A percentile compares a stretch with the other conserved stretches of the same genome.
Conservation (phyloP, 768 basidiomycete species). For the Plicaturopsis crispa region DNA sequence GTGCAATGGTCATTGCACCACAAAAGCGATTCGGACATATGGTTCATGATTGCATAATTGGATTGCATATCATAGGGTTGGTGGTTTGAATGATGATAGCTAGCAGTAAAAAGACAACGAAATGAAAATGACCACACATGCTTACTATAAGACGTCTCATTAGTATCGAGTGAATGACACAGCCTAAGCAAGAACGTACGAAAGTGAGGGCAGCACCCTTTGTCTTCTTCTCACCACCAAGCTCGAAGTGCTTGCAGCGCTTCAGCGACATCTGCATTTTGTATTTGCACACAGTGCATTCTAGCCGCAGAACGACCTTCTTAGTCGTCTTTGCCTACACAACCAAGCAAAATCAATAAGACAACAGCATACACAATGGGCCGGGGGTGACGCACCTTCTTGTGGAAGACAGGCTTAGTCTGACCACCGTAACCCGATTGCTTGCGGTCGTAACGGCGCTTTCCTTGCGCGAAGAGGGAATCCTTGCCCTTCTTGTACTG, state of each 20-base stretch:
- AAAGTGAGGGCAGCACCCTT: slow-evolving; percentile 94
- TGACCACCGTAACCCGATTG: slow-evolving; percentile 99
- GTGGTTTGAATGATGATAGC: slow-evolving; percentile 16
- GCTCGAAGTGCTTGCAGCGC: slow-evolving; percentile 99
- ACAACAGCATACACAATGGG: not conserved
- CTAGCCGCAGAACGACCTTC: slow-evolving; percentile 97
- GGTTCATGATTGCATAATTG: too few relatives aligned
- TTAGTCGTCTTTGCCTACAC: slow-evolving; percentile 92
- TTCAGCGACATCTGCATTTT: slow-evolving; percentile 96
- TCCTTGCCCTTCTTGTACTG: slow-evolving; percentile 99
- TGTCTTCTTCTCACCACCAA: slow-evolving; percentile 99
- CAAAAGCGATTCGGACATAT: too few relatives aligned
- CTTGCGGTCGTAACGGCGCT: slow-evolving; percentile 99
- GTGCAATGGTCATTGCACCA: too few relatives aligned
- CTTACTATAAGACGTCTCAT: not conserved
- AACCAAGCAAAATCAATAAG: not conserved
- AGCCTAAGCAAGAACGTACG: slow-evolving; percentile 44
- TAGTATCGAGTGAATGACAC: slow-evolving; percentile 10
- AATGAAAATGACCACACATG: not conserved
- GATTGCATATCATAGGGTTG: slow-evolving; percentile 18
- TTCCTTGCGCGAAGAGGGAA: slow-evolving; percentile 96
- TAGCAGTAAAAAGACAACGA: not conserved
- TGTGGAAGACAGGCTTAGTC: slow-evolving; percentile 99
- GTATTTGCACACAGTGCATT: slow-evolving; percentile 98
- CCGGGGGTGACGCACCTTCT: slow-evolving; percentile 63